These are phyloP conservation scores for Fusarium continuum DNA, from an alignment of 2,329 filamentous ascomycete species.

Conservation along the genomic window DNA sequence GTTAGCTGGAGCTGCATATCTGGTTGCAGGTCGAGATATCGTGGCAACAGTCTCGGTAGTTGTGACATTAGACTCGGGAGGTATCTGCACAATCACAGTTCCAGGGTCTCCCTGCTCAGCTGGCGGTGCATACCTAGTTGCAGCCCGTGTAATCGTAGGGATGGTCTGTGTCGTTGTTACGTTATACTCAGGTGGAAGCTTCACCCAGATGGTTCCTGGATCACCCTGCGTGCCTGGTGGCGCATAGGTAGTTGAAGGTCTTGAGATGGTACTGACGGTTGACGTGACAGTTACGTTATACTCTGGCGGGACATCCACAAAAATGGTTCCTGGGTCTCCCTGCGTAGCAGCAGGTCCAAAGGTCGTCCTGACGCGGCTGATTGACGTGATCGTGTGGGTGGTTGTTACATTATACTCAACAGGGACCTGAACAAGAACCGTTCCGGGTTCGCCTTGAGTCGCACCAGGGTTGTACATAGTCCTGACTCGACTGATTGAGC, in stretches of 20 bases:
- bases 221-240: neutral
- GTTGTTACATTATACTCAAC: neutral
- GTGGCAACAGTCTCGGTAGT: neutral
- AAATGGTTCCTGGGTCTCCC: conserved; percentile 10
- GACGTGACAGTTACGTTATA: conserved; percentile 2
- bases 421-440: conserved; percentile 10
- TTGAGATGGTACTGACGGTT: neutral
- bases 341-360: neutral
- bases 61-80: too few relatives aligned
- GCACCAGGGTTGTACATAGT: neutral
- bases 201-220: conserved; percentile 11
- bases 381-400: neutral
- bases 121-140: conserved; percentile 5
- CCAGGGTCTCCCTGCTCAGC: too few relatives aligned
- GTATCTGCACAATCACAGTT: too few relatives aligned
- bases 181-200: conserved; percentile 2
- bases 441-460: conserved; percentile 7
- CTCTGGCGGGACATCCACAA: neutral
- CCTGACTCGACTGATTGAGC: neutral
- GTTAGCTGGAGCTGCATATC: neutral
- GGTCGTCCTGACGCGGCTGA: neutral
- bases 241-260: neutral
- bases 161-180: conserved; percentile 2
- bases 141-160: neutral
- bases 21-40: conserved; percentile 1